phyloP scores from a whole-genome alignment of 257 asterid species.

The Pogostemon cablin region DNA sequence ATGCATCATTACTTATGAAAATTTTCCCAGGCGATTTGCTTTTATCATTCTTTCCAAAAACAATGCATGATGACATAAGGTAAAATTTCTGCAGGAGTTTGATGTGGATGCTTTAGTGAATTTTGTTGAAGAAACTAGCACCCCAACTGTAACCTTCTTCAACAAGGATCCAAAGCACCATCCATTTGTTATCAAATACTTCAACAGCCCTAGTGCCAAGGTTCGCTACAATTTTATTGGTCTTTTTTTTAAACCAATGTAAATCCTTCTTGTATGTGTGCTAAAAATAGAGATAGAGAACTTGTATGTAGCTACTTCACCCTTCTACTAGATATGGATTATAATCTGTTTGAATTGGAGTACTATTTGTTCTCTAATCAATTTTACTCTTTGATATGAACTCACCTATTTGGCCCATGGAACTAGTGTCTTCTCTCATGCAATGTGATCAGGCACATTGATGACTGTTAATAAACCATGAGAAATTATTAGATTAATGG shows the following conservation, averaged over 20 bases:
- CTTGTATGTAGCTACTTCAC: too few relatives aligned
- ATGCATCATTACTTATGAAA: conserved; percentile 2
- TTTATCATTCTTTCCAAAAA: conserved; percentile 1
- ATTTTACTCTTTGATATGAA: too few relatives aligned
- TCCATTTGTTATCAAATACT: conserved; percentile 76
- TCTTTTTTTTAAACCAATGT: conserved; percentile 9
- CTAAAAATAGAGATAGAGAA: too few relatives aligned
- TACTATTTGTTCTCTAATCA: too few relatives aligned
- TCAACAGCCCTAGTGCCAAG: conserved; percentile 65
- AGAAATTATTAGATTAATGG: too few relatives aligned
- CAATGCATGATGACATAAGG: not conserved
- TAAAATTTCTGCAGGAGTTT: conserved; percentile 64
- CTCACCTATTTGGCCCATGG: too few relatives aligned
- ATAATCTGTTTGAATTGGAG: too few relatives aligned
- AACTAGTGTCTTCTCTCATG: too few relatives aligned
- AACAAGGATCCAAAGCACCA: conserved; percentile 81
- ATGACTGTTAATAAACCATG: too few relatives aligned
- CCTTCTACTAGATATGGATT: too few relatives aligned
- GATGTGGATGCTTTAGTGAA: conserved; percentile 78
- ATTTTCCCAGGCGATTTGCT: conserved; percentile 4
- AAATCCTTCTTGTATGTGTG: not conserved
- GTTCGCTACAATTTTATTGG: conserved; percentile 39
- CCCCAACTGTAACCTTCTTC: conserved; percentile 75
- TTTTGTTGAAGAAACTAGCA: conserved; percentile 72
- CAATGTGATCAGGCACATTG: too few relatives aligned